These are phyloP conservation scores for Talaromyces sp. DNA, from an alignment of 2,329 filamentous ascomycete species.

Conservation along the genomic window DNA sequence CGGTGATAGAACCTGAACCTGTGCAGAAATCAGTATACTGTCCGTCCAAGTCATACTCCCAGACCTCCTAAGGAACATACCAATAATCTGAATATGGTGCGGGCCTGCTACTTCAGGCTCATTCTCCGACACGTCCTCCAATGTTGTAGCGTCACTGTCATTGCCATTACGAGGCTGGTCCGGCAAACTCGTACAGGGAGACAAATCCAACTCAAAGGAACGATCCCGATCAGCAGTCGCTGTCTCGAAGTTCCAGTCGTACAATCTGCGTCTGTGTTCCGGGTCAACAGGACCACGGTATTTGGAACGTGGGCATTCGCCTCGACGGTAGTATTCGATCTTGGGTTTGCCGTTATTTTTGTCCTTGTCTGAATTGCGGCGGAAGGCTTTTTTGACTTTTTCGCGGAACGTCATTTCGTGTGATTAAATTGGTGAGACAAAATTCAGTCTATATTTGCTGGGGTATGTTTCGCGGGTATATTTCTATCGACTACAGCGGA, in stretches of 20 bases:
- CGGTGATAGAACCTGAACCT: conserved; percentile 21
- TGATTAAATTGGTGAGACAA: neutral
- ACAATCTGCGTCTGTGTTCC: conserved; percentile 42
- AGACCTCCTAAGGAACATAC: neutral
- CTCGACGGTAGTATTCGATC: conserved; percentile 47
- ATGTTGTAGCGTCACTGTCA: conserved; percentile 16
- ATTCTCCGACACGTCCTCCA: conserved; percentile 22
- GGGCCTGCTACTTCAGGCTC: conserved; percentile 18
- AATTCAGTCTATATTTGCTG: too few species aligned
- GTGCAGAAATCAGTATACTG: neutral
- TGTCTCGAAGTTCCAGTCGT: conserved; percentile 43
- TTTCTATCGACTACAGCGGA: neutral
- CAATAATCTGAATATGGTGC: conserved; percentile 9
- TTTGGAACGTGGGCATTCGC: conserved; percentile 48
- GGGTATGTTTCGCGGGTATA: too few species aligned
- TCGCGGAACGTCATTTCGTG: conserved; percentile 37
- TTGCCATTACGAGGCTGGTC: conserved; percentile 21
- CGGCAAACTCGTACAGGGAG: conserved; percentile 34
- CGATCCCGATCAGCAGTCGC: conserved; percentile 34
- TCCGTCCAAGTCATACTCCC: neutral
- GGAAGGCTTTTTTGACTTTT: conserved; percentile 36
- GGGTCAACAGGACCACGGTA: conserved; percentile 48
- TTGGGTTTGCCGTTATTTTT: conserved; percentile 36
- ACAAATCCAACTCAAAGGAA: conserved; percentile 36
- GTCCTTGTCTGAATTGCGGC: conserved; percentile 23